phyloP scores from a whole-genome alignment of 805 yeast genomes.

The Saturnispora serradocipensis region DNA sequence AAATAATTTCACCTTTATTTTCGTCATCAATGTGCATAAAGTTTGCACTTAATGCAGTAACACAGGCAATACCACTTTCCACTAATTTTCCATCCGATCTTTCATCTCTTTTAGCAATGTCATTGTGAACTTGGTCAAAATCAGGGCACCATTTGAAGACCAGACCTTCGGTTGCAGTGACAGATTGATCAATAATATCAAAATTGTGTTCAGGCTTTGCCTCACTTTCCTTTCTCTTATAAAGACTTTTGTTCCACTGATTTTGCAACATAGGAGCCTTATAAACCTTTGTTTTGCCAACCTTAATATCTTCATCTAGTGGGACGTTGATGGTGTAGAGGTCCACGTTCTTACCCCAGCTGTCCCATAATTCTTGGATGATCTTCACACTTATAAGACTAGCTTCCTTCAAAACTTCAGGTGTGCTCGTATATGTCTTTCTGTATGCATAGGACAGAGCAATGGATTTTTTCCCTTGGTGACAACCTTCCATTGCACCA shows the following conservation, averaged over 20 bases:
- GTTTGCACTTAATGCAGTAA: conserved; percentile 65
- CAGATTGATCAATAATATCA: conserved; percentile 43
- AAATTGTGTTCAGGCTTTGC: background rate
- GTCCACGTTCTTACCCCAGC: conserved; percentile 56
- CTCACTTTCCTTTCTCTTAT: conserved; percentile 12
- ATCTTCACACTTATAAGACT: conserved; percentile 57
- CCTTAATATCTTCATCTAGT: conserved; percentile 41
- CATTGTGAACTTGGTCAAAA: conserved; percentile 55
- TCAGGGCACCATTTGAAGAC: conserved; percentile 80
- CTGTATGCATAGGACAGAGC: conserved; percentile 85
- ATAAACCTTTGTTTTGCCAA: conserved; percentile 49
- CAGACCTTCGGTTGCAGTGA: conserved; percentile 27
- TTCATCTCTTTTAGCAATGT: conserved; percentile 32
- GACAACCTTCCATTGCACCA: conserved; percentile 90
- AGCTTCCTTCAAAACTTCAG: conserved; percentile 49
- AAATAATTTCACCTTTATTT: conserved; percentile 45
- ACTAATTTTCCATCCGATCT: conserved; percentile 67
- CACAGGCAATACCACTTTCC: conserved; percentile 51
- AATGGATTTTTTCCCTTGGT: conserved; percentile 59
- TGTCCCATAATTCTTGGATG: conserved; percentile 44
- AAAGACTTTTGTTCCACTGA: conserved; percentile 48
- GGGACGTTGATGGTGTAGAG: conserved; percentile 83
- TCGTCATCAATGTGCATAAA: conserved; percentile 46
- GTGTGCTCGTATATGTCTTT: conserved; percentile 37
- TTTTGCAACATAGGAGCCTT: conserved; percentile 79